Evolutionary conservation across 2,329 filamentous ascomycete species (phyloP).

Genomic region (Didymella pinodella): DNA sequence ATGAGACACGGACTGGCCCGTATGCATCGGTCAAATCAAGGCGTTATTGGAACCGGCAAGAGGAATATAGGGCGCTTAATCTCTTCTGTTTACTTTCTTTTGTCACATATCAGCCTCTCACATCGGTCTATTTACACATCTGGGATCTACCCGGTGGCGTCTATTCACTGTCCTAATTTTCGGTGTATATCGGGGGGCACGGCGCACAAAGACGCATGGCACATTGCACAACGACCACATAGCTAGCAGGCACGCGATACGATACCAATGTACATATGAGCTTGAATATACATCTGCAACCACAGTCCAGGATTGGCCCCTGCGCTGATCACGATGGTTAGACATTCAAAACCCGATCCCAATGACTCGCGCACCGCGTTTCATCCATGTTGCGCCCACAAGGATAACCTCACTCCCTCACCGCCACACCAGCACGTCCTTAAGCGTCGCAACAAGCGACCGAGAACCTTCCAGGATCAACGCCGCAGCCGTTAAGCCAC

Average conservation of each 20-base stretch:
- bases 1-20: slow-evolving; percentile 20
- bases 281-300: background rate
- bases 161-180: background rate
- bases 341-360: background rate
- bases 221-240: slow-evolving; percentile 13
- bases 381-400: background rate
- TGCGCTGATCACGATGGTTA: background rate
- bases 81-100: slow-evolving; percentile 22
- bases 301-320: background rate
- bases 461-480: background rate
- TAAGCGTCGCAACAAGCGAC: background rate
- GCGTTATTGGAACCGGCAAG: slow-evolving; percentile 5
- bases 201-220: slow-evolving; percentile 10
- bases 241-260: slow-evolving; percentile 12
- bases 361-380: background rate
- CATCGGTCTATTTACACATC: slow-evolving; percentile 10
- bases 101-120: slow-evolving; percentile 7
- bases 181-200: slow-evolving; percentile 5
- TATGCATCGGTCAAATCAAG: slow-evolving; percentile 9
- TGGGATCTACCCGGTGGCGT: slow-evolving; percentile 1
- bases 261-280: slow-evolving; percentile 22
- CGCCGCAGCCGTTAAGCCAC: background rate
- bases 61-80: slow-evolving; percentile 6
- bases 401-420: slow-evolving; percentile 13
- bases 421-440: slow-evolving; percentile 7